Conservation (phyloP, 805 yeast species). For the Barnettozyma wickerhamii region DNA sequence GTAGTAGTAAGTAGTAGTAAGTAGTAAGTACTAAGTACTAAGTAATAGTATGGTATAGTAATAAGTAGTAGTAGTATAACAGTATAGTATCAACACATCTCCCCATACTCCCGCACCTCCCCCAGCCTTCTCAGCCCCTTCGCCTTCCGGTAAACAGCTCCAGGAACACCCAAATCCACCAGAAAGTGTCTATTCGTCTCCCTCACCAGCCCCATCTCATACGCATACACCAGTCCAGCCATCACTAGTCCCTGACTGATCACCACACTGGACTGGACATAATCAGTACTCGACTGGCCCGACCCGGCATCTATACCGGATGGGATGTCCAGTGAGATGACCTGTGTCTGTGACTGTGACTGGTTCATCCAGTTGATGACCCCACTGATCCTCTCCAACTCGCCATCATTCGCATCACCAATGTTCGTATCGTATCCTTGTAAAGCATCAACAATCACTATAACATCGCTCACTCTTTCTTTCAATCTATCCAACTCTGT, state of each 20-base stretch:
- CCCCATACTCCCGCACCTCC: neutral
- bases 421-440: constrained; percentile 78
- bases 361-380: constrained; percentile 67
- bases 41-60: too few species aligned
- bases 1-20: too few species aligned
- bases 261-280: constrained; percentile 50
- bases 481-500: constrained; percentile 31
- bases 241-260: constrained; percentile 73
- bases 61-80: too few species aligned
- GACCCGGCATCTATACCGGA: constrained; percentile 82
- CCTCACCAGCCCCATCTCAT: constrained; percentile 47
- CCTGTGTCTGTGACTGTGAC: constrained; percentile 21
- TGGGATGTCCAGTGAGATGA: constrained; percentile 72
- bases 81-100: neutral
- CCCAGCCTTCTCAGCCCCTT: constrained; percentile 45
- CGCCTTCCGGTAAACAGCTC: constrained; percentile 40
- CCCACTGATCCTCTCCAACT: constrained; percentile 34
- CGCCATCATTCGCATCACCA: constrained; percentile 45
- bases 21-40: too few species aligned
- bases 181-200: constrained; percentile 52
- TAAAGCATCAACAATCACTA: constrained; percentile 75
- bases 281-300: constrained; percentile 41
- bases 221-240: constrained; percentile 55
- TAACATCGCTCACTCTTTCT: constrained; percentile 37
- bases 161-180: constrained; percentile 70